These are phyloP conservation scores for Leccinum imitatum DNA, from an alignment of 768 basidiomycete genomes.

Conservation along the genomic window DNA sequence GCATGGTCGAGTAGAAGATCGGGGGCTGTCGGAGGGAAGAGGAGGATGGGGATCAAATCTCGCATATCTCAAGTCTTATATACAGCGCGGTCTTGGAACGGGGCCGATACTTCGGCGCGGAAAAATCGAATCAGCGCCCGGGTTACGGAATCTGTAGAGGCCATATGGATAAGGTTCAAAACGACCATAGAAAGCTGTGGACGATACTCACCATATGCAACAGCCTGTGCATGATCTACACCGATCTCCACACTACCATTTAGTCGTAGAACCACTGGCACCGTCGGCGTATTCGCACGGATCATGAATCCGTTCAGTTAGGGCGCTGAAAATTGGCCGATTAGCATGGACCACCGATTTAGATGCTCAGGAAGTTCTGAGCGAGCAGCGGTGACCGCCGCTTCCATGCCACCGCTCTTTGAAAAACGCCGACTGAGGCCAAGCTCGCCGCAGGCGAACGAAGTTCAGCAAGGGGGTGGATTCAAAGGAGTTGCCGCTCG, in stretches of 20 bases:
- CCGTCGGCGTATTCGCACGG: background rate
- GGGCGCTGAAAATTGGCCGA: background rate
- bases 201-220: background rate
- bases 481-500: no score
- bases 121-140: background rate
- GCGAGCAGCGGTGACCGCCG: no score
- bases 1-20: conserved; percentile 6
- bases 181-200: conserved; percentile 3
- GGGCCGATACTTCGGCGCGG: background rate
- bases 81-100: background rate
- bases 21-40: background rate
- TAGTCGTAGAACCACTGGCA: background rate
- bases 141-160: background rate
- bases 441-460: no score
- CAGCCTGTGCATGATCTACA: background rate
- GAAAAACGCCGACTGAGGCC: background rate
- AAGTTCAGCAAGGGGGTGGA: no score
- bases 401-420: background rate
- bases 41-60: background rate
- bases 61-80: conserved; percentile 8
- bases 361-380: background rate
- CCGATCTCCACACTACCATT: background rate
- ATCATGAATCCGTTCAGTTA: background rate
- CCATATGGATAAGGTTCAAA: background rate
- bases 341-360: background rate